phyloP scores from a whole-genome alignment of 2,329 filamentous ascomycete genomes.

The Chaetomiaceae sp. region DNA sequence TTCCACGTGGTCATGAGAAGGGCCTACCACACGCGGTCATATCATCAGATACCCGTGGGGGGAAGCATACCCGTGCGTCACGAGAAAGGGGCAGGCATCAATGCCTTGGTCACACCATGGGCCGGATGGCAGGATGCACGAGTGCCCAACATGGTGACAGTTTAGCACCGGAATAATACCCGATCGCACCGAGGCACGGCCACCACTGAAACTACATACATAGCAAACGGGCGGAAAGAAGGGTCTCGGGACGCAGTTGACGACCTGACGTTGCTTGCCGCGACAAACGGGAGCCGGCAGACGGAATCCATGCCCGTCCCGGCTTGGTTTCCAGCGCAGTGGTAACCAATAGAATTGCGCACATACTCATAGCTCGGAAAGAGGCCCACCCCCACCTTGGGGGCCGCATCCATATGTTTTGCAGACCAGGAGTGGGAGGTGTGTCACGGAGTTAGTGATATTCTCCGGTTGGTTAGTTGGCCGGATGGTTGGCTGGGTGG shows the following conservation, averaged over 20 bases:
- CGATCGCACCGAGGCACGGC: not conserved
- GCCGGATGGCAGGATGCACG: slow-evolving; percentile 1
- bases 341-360: slow-evolving; percentile 18
- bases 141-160: slow-evolving; percentile 13
- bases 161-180: too few relatives aligned
- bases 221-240: too few relatives aligned
- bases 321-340: not conserved
- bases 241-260: not conserved
- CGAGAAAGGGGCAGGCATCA: not conserved
- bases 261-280: not conserved
- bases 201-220: too few relatives aligned
- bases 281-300: not conserved
- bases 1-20: not conserved
- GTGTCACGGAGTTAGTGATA: not conserved
- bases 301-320: not conserved
- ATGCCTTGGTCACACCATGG: slow-evolving; percentile 1
- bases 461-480: not conserved
- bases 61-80: not conserved
- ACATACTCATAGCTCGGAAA: too few relatives aligned
- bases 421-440: not conserved
- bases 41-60: not conserved
- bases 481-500: too few relatives aligned
- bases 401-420: not conserved
- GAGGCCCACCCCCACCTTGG: not conserved
- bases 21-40: not conserved